Percentiles rank a stretch among this genome's conserved stretches.
Conservation (phyloP, 768 basidiomycete species). For the Glaciozyma antarctica region DNA sequence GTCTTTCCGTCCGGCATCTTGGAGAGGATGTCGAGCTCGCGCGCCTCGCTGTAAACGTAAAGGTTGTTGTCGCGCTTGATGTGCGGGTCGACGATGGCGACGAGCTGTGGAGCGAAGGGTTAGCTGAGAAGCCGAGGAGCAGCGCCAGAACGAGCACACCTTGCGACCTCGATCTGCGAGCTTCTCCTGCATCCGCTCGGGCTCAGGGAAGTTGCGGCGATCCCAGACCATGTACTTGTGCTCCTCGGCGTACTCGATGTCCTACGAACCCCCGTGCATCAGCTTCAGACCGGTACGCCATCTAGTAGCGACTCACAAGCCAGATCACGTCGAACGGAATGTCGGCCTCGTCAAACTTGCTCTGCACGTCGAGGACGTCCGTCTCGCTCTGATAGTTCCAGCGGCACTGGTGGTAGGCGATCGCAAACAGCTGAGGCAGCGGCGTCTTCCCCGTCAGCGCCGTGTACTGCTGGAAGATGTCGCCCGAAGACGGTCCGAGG, state of each 20-base stretch:
- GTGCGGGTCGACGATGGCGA: slow-evolving; percentile 94
- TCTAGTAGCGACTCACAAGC: slow-evolving; percentile 51
- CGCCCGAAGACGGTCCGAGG: slow-evolving; percentile 74
- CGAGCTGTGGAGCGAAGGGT: slow-evolving; percentile 56
- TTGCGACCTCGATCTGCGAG: slow-evolving; percentile 77
- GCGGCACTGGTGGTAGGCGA: slow-evolving; percentile 93
- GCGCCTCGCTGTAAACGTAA: slow-evolving; percentile 74
- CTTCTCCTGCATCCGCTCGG: slow-evolving; percentile 82
- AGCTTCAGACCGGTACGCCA: too few relatives aligned
- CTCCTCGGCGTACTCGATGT: slow-evolving; percentile 81
- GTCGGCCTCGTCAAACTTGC: slow-evolving; percentile 81
- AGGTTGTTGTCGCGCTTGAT: slow-evolving; percentile 71
- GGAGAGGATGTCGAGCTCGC: slow-evolving; percentile 68
- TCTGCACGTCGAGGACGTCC: slow-evolving; percentile 75
- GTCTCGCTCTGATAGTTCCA: slow-evolving; percentile 94
- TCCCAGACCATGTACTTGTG: slow-evolving; percentile 99
- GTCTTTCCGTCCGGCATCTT: slow-evolving; percentile 63
- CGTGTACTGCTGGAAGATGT: slow-evolving; percentile 77
- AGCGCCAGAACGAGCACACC: slow-evolving; percentile 44
- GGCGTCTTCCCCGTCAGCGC: slow-evolving; percentile 72
- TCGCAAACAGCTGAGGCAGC: slow-evolving; percentile 80
- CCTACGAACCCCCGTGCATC: slow-evolving; percentile 5
- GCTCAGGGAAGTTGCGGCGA: slow-evolving; percentile 81
- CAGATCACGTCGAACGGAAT: slow-evolving; percentile 94
- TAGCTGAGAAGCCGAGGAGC: not conserved